Percentiles rank a stretch among this genome's conserved stretches.
Conservation (phyloP, 345 rosid genomes). For the Salix caprea region DNA sequence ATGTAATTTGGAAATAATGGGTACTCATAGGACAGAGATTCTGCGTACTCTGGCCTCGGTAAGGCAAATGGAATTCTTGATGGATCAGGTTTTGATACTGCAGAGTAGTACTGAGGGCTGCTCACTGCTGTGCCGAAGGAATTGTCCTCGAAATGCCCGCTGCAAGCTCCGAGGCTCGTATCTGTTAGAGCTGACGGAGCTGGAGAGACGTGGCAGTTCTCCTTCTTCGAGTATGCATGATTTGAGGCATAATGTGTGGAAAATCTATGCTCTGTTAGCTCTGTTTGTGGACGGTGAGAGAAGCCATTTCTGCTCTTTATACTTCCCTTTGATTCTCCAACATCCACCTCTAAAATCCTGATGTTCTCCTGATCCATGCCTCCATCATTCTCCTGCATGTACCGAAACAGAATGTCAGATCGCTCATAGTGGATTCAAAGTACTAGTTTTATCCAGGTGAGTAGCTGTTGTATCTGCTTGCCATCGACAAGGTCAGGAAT, state of each 20-base stretch:
- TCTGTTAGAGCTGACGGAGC: slow-evolving; percentile 64
- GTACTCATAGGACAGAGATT: slow-evolving; percentile 41
- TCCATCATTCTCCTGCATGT: slow-evolving; percentile 45
- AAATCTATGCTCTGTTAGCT: slow-evolving; percentile 32
- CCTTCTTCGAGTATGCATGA: slow-evolving; percentile 28
- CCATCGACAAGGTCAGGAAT: neutral
- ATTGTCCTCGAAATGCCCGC: slow-evolving; percentile 73
- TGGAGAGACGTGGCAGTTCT: slow-evolving; percentile 41
- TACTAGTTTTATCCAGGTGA: neutral
- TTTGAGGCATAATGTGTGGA: slow-evolving; percentile 25
- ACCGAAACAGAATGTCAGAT: slow-evolving; percentile 2
- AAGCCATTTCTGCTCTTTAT: slow-evolving; percentile 45
- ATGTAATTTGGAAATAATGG: slow-evolving; percentile 58
- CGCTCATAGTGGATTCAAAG: neutral
- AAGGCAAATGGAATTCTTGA: slow-evolving; percentile 33
- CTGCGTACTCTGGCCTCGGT: slow-evolving; percentile 37
- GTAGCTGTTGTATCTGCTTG: neutral
- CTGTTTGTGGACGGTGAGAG: slow-evolving; percentile 30
- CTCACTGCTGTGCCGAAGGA: slow-evolving; percentile 55
- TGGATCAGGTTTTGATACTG: slow-evolving; percentile 59
- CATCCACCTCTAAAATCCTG: slow-evolving; percentile 84
- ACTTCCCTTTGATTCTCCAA: slow-evolving; percentile 34
- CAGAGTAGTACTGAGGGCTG: slow-evolving; percentile 64
- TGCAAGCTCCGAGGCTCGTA: slow-evolving; percentile 66
- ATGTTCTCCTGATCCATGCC: slow-evolving; percentile 56